Conservation (phyloP, 371 early-diverging fungal species). For the Choanephora cucurbitarum region DNA sequence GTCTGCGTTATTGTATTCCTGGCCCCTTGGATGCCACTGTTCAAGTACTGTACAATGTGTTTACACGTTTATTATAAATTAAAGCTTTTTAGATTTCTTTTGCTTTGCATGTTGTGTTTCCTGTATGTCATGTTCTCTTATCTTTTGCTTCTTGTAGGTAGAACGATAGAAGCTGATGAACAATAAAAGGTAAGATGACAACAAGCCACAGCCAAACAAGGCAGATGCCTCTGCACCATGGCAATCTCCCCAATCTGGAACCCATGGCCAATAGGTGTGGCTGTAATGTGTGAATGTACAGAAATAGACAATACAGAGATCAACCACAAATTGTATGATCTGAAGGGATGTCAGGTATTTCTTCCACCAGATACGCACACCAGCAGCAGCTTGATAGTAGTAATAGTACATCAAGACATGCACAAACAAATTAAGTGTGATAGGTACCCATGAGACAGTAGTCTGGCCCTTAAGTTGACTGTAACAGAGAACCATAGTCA, state of each 20-base stretch:
- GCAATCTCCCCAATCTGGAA: constrained; percentile 74
- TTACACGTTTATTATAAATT: constrained; percentile 29
- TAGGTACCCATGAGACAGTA: constrained; percentile 75
- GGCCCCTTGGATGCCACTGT: constrained; percentile 62
- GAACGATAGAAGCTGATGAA: constrained; percentile 84
- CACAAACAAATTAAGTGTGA: constrained; percentile 78
- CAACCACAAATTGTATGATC: constrained; percentile 85
- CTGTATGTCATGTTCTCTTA: constrained; percentile 9
- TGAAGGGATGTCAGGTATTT: constrained; percentile 84
- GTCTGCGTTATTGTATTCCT: constrained; percentile 66
- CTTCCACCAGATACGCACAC: constrained; percentile 88
- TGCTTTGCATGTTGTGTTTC: background rate
- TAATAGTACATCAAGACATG: constrained; percentile 91
- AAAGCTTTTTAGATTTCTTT: constrained; percentile 12
- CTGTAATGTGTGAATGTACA: constrained; percentile 75
- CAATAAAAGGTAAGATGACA: constrained; percentile 77
- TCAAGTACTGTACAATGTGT: constrained; percentile 52
- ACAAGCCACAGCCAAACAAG: constrained; percentile 72
- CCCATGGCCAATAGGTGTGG: constrained; percentile 46
- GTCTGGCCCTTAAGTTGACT: constrained; percentile 72
- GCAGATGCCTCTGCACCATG: constrained; percentile 76
- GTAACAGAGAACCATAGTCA: constrained; percentile 79
- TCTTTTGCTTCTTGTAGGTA: constrained; percentile 61
- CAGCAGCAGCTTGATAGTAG: constrained; percentile 80
- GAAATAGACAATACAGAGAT: constrained; percentile 70